A percentile compares a stretch with the other conserved stretches of the same genome.
Evolutionary conservation across 2,329 filamentous ascomycete genomes (phyloP).

Genomic region (Penicillium sp.): DNA sequence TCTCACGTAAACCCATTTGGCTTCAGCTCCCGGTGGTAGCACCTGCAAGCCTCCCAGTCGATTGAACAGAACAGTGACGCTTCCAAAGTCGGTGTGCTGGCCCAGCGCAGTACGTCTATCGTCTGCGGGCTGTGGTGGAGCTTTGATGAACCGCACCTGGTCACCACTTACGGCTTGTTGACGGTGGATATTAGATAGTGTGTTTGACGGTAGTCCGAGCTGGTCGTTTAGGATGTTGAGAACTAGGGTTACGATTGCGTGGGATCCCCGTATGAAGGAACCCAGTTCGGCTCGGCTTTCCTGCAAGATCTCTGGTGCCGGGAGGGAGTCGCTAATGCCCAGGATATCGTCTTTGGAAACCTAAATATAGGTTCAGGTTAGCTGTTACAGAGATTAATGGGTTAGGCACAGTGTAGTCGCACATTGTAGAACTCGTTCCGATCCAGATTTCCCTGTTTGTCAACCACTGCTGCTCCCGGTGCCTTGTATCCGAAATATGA

Average conservation of each 20-base stretch:
- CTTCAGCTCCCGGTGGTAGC: slow-evolving; percentile 42
- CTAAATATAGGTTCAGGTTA: slow-evolving; percentile 21
- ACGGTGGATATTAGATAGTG: slow-evolving; percentile 49
- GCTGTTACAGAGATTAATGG: neutral
- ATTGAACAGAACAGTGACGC: slow-evolving; percentile 58
- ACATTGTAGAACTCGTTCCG: slow-evolving; percentile 58
- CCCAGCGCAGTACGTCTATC: slow-evolving; percentile 48
- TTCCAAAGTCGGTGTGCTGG: slow-evolving; percentile 59
- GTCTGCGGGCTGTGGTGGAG: slow-evolving; percentile 47
- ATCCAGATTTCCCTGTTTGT: slow-evolving; percentile 51
- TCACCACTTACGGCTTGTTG: slow-evolving; percentile 48
- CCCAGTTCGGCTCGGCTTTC: slow-evolving; percentile 38
- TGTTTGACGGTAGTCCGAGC: slow-evolving; percentile 44
- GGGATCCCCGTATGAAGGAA: slow-evolving; percentile 48
- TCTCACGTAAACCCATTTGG: slow-evolving; percentile 54
- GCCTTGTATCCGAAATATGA: slow-evolving; percentile 57
- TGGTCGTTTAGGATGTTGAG: slow-evolving; percentile 47
- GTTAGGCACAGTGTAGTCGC: slow-evolving; percentile 7
- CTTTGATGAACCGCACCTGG: slow-evolving; percentile 55
- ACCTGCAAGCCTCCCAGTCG: slow-evolving; percentile 57
- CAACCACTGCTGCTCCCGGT: slow-evolving; percentile 48
- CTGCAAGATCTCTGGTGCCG: slow-evolving; percentile 45
- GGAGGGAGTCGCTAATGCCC: slow-evolving; percentile 38
- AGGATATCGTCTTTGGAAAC: slow-evolving; percentile 56
- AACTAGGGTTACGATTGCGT: slow-evolving; percentile 48